These are phyloP conservation scores for Saraca asoca DNA, from an alignment of 331 rosid genomes.

Conservation along the genomic window DNA sequence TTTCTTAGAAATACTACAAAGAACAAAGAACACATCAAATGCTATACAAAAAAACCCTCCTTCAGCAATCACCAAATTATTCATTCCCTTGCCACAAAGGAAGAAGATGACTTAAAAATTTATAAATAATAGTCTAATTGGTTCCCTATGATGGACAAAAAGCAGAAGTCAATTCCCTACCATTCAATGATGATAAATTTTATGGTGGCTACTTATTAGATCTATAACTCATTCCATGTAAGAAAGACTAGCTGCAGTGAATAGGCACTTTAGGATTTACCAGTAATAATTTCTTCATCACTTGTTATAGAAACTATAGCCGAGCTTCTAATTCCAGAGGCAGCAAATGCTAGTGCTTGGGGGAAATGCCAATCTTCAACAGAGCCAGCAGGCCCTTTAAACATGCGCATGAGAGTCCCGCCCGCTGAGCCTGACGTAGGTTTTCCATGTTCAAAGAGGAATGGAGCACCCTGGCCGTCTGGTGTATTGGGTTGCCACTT, in stretches of 20 bases:
- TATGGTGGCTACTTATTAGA: not conserved
- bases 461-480: conserved; percentile 95
- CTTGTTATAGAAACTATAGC: conserved; percentile 76
- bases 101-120: conserved; percentile 22
- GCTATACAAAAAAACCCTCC: conserved; percentile 3
- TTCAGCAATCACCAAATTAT: conserved; percentile 19
- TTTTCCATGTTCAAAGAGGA: conserved; percentile 91
- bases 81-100: no score
- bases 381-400: conserved; percentile 76
- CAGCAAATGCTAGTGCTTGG: conserved; percentile 80
- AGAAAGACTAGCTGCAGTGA: conserved; percentile 21
- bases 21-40: conserved; percentile 21
- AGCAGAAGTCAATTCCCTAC: no score
- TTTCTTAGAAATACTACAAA: conserved; percentile 11
- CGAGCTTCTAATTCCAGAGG: conserved; percentile 87
- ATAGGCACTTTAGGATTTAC: conserved; percentile 43
- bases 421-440: conserved; percentile 58
- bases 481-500: conserved; percentile 99
- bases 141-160: not conserved
- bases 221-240: conserved; percentile 20
- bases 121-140: conserved; percentile 19
- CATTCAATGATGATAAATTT: conserved; percentile 8
- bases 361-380: conserved; percentile 82
- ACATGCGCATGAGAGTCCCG: conserved; percentile 82
- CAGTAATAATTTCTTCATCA: conserved; percentile 86